Evolutionary conservation across 1,139 yeast species (phyloP), one percentile per base, ranked within the genome.

Genomic region (Protomyces arabidopsidicola): DNA sequence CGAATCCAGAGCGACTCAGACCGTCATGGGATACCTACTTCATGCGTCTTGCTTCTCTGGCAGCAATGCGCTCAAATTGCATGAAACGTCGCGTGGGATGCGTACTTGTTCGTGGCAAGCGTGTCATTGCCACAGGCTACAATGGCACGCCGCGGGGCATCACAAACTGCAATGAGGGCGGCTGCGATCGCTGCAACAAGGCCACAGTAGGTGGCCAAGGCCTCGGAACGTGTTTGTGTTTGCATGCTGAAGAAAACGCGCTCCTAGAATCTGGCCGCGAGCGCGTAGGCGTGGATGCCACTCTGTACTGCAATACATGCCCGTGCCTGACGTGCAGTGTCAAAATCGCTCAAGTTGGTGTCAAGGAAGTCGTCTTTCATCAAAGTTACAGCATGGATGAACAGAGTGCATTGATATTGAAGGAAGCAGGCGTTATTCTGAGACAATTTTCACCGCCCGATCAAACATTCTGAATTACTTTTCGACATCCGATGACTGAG

Each of bases 201-300:
- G 86, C 82, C 2, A 76, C 76, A 14, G 57, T 60, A 3, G 67
- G 58, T 38, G 95, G 96, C 0, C 79, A 83, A 39, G 86, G 85
- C 0, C 77, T 93, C 54, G 82, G 87, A 1, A 90, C 97, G 0
- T 93, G 99, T 74, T 76, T 93, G 62, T 93, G 98, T 74, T 77
- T 93, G 50, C 99, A 93, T 74, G 98, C 98, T 0, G 98, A 93
- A 73, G 99, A 93, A 71, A 93, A 95, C 74, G 98, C 98, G 0
- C 78, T 93, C 53, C 76, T 95, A 62, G 98, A 93, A 73, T 89
- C 97, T 12, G 98, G 98, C 1, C 80, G 97, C 68, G 96, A 88
- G 69, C 78, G 98, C 66, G 83, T 90, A 20, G 87, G 88, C n/a
- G 71, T 73, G 2, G 75, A 75, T 45, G 81, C 86, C 2, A 85